Conservation (phyloP, 139 green algal species). For the Picochlorum sp. region DNA sequence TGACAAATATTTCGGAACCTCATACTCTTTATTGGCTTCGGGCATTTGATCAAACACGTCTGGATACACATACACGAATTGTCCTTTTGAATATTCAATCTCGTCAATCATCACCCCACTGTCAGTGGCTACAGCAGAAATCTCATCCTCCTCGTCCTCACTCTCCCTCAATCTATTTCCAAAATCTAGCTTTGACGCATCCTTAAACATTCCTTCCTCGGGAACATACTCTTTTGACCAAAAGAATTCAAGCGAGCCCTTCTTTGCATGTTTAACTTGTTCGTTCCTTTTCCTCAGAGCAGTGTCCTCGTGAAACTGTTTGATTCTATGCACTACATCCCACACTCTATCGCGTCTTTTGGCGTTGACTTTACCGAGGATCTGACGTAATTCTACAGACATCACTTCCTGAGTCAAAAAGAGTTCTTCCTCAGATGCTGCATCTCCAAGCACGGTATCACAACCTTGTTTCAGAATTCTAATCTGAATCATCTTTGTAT, state of each 20-base stretch:
- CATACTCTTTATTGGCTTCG: slow-evolving; percentile 13
- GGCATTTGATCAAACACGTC: slow-evolving; percentile 43
- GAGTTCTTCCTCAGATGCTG: slow-evolving; percentile 64
- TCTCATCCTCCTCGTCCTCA: slow-evolving; percentile 16
- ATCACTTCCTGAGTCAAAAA: slow-evolving; percentile 53
- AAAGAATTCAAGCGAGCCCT: slow-evolving; percentile 46
- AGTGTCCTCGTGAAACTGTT: slow-evolving; percentile 41
- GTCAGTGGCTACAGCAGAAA: slow-evolving; percentile 17
- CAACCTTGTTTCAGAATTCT: slow-evolving; percentile 55
- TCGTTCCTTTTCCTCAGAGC: slow-evolving; percentile 33
- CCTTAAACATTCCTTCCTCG: slow-evolving; percentile 77
- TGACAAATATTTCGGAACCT: slow-evolving; percentile 42
- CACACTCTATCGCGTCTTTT: slow-evolving; percentile 25
- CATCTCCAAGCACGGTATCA: slow-evolving; percentile 86
- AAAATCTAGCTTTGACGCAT: slow-evolving; percentile 42
- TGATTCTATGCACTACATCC: slow-evolving; percentile 23
- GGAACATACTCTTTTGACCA: slow-evolving; percentile 76
- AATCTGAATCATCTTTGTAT: slow-evolving; percentile 46
- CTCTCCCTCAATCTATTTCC: slow-evolving; percentile 18
- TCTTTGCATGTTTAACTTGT: slow-evolving; percentile 16
- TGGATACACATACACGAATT: slow-evolving; percentile 72
- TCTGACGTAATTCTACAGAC: slow-evolving; percentile 17
- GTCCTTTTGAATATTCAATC: slow-evolving; percentile 47
- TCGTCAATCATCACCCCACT: slow-evolving; percentile 49
- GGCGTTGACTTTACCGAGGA: slow-evolving; percentile 23